Conservation (phyloP, 495 filamentous ascomycete genomes). For the Podospora bellae-mahoneyi region DNA sequence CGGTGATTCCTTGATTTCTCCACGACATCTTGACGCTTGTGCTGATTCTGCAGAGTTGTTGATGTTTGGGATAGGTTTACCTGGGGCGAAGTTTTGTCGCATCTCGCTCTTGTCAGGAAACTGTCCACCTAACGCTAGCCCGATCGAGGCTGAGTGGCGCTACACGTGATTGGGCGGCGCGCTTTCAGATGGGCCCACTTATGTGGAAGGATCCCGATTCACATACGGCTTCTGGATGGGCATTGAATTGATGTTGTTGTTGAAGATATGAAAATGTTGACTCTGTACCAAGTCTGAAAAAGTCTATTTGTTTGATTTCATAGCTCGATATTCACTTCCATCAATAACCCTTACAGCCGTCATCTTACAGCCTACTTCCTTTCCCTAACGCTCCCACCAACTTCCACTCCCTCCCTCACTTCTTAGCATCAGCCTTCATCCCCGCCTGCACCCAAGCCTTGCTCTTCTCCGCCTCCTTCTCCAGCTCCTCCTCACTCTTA, state of each 20-base stretch:
- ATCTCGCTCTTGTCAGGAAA: background rate
- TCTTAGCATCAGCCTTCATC: conserved; percentile 62
- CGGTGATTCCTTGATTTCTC: conserved; percentile 94
- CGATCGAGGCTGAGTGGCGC: background rate
- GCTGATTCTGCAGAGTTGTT: background rate
- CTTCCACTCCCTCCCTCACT: conserved; percentile 39
- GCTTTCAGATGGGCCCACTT: background rate
- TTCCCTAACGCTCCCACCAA: no score
- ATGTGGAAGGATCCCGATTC: no score
- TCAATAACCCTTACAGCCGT: no score
- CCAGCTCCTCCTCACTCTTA: conserved; percentile 43
- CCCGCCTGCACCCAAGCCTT: conserved; percentile 61
- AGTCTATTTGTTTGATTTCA: no score
- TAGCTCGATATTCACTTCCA: no score
- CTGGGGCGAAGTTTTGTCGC: background rate
- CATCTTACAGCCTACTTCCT: background rate
- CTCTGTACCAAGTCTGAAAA: no score
- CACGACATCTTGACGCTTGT: conserved; percentile 64
- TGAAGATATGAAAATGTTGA: background rate
- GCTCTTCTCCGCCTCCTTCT: conserved; percentile 48
- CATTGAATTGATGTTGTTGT: no score
- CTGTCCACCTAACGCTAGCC: conserved; percentile 2
- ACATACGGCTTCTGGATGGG: no score
- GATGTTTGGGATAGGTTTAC: background rate
- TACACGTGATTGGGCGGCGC: background rate